These are phyloP conservation scores for Rheum nobile DNA, from an alignment of 148 eudicot genomes.

Conservation along the genomic window DNA sequence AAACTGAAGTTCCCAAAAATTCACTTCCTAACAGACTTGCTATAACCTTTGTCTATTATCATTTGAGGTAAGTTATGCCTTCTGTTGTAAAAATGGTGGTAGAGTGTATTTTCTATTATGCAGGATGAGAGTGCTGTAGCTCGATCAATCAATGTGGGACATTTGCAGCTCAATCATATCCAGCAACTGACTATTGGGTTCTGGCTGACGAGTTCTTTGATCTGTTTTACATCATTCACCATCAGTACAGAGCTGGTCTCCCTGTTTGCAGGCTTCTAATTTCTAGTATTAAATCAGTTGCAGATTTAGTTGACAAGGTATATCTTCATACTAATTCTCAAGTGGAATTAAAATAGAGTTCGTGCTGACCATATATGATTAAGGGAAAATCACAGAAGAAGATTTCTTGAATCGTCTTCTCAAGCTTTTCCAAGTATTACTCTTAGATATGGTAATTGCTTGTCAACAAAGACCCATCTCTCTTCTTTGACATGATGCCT, in stretches of 20 bases:
- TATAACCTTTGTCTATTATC: not conserved
- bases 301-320: not conserved
- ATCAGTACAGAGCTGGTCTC: not conserved
- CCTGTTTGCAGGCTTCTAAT: not conserved
- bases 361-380: not conserved
- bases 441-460: not conserved
- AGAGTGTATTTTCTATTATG: not conserved
- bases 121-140: not conserved
- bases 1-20: too few species aligned
- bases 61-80: not conserved
- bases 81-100: not conserved
- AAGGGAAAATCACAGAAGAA: not conserved
- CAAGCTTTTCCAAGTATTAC: not conserved
- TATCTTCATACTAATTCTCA: not conserved
- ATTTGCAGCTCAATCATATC: too few species aligned
- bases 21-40: too few species aligned
- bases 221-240: not conserved
- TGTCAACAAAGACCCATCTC: constrained; percentile 8
- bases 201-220: not conserved
- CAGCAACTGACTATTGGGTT: too few species aligned
- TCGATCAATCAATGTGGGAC: too few species aligned
- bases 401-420: not conserved
- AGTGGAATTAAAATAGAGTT: not conserved
- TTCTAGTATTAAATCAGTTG: constrained; percentile 4
- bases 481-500: constrained; percentile 12